Evolutionary conservation across 2,329 filamentous ascomycete species (phyloP), one percentile per base, ranked within the genome.

Genomic region (Botryotinia globosa): DNA sequence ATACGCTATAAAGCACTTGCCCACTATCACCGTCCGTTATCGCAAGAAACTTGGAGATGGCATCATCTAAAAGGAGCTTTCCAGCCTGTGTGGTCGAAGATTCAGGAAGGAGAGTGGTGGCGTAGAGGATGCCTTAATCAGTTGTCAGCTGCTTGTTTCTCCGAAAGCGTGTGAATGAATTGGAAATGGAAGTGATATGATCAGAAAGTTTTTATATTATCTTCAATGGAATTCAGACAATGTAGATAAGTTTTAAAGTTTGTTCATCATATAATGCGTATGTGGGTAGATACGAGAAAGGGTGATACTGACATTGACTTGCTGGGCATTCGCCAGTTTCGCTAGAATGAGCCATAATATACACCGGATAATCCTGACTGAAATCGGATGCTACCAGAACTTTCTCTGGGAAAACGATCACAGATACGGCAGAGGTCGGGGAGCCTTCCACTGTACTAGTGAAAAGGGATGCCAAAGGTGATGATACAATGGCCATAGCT

Each of bases 211-310:
- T 95, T 92, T 94, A 88, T 88, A 86, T 86, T 87, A 87, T 96
- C 94, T 90, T 97, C 94, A 97, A 91, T 87, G 87, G 83, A 85
- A 84, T 92, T 97, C 95, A 94, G 95, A 92, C 94, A 98, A 98
- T 98, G 95, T 98, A 98, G 95, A 98, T 98, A 98, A 98, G 94
- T 94, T 96, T 97, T 87, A 83, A 86, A 84, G 83, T 84, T 88
- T 84, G 83, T 87, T 97, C 94, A 98, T 98, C 95, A 94, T 92
- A 81, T 86, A 87, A 86, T 81, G 79, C 78, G 68, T 70, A 64
- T 63, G 71, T 68, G 56, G 72, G 74, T 74, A 75, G 75, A 45
- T 51, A 39, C 61, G 75, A 74, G 73, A 59, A 75, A 71, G 75
- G 51, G 42, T 37, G 37, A 39, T 73, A 92, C 95, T 94, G 88